These are phyloP conservation scores for Naematelia aurantialba DNA, from an alignment of 768 basidiomycete species.

Conservation along the genomic window DNA sequence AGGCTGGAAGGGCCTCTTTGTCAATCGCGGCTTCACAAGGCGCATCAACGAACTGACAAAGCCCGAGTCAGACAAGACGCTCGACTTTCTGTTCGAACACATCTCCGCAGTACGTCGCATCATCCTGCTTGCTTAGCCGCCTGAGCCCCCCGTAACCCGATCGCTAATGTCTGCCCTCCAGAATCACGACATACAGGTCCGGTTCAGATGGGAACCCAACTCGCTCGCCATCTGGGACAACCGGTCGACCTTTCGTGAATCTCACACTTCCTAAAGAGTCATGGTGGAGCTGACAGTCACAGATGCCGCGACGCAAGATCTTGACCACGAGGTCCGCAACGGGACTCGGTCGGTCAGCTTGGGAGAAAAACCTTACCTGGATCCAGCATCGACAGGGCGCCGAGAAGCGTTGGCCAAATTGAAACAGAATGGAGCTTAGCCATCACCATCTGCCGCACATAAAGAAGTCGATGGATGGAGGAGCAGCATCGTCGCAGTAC, in stretches of 20 bases:
- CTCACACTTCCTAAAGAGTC: background rate
- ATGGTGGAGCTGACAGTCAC: background rate
- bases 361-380: conserved; percentile 59
- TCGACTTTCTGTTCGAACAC: conserved; percentile 55
- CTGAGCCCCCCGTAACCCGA: too few relatives aligned
- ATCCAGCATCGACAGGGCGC: conserved; percentile 38
- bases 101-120: conserved; percentile 53
- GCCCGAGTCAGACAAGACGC: conserved; percentile 58
- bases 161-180: conserved; percentile 19
- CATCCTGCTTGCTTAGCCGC: conserved; percentile 7
- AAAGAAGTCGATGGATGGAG: too few relatives aligned
- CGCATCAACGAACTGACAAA: conserved; percentile 58
- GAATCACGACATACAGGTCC: conserved; percentile 60
- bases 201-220: conserved; percentile 54
- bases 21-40: conserved; percentile 60
- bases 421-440: background rate
- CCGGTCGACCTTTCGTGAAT: conserved; percentile 52
- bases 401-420: conserved; percentile 20
- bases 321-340: conserved; percentile 18
- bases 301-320: conserved; percentile 32
- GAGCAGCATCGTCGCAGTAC: too few relatives aligned
- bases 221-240: conserved; percentile 64
- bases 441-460: too few relatives aligned
- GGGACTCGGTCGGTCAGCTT: conserved; percentile 60
- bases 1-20: conserved; percentile 60